A percentile compares a stretch with the other conserved stretches of the same genome.
Evolutionary conservation across 345 rosid species (phyloP).

Genomic region (Odontarrhena argentea): DNA sequence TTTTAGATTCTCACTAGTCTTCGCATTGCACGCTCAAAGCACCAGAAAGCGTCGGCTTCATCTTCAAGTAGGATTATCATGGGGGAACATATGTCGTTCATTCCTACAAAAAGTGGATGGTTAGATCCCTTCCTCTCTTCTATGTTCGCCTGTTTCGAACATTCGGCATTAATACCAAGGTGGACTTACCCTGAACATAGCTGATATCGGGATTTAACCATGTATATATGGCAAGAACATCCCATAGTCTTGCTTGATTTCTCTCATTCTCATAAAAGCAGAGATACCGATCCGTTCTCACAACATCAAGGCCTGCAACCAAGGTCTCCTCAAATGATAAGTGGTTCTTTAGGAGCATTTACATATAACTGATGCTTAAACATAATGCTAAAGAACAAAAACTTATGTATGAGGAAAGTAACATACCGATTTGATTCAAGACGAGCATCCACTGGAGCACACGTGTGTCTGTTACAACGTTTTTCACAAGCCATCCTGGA

Average conservation of each 20-base stretch:
- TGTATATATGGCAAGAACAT: conserved; percentile 75
- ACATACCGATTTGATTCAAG: conserved; percentile 82
- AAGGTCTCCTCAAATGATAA: conserved; percentile 11
- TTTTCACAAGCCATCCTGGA: conserved; percentile 42
- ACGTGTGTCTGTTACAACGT: conserved; percentile 57
- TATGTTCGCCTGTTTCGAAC: neutral
- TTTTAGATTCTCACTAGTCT: conserved; percentile 54
- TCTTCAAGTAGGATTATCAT: conserved; percentile 81
- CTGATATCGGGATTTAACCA: conserved; percentile 89
- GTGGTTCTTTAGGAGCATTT: neutral
- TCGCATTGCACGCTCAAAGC: conserved; percentile 88
- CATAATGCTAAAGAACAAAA: neutral
- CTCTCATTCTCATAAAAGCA: conserved; percentile 70
- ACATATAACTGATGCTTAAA: neutral
- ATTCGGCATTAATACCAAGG: conserved; percentile 12
- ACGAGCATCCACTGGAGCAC: conserved; percentile 76
- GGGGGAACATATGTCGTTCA: conserved; percentile 94
- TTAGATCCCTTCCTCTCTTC: neutral
- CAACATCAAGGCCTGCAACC: conserved; percentile 81
- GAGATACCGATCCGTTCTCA: conserved; percentile 82
- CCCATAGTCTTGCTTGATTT: conserved; percentile 87
- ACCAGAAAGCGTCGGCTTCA: conserved; percentile 96
- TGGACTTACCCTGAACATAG: conserved; percentile 75
- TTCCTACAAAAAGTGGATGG: conserved; percentile 50
- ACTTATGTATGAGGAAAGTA: neutral